A percentile compares a stretch with the other conserved stretches of the same genome.
Conservation (phyloP, 768 basidiomycete genomes). For the Hortiboletus flavorubellus region DNA sequence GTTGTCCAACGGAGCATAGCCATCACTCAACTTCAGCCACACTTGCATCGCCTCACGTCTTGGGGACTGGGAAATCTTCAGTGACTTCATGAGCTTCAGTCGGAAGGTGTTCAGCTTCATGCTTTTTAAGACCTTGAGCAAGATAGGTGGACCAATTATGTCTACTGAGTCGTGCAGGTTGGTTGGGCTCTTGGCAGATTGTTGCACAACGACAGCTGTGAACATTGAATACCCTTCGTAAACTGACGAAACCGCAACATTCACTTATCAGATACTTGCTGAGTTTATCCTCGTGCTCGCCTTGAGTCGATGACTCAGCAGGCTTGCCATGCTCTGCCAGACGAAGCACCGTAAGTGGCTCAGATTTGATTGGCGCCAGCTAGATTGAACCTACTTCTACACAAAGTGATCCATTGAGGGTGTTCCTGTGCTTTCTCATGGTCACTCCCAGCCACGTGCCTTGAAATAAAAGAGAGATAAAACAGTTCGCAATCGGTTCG, state of each 20-base stretch:
- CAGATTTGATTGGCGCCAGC: not conserved
- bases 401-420: constrained; percentile 64
- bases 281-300: constrained; percentile 47
- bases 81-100: constrained; percentile 56
- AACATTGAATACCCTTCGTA: constrained; percentile 7
- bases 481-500: constrained; percentile 80
- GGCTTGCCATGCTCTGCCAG: constrained; percentile 57
- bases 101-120: constrained; percentile 67
- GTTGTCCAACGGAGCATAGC: constrained; percentile 46
- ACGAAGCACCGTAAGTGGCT: not conserved
- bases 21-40: constrained; percentile 57
- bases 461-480: constrained; percentile 67
- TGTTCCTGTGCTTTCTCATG: constrained; percentile 48
- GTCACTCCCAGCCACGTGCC: constrained; percentile 38
- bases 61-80: constrained; percentile 28
- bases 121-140: constrained; percentile 58
- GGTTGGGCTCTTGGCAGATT: constrained; percentile 15
- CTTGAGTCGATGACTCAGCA: constrained; percentile 31
- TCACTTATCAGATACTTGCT: constrained; percentile 60
- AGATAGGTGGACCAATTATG: constrained; percentile 18
- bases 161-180: constrained; percentile 20
- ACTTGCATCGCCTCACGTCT: constrained; percentile 38
- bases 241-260: constrained; percentile 9
- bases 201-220: constrained; percentile 32
- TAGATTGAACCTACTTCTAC: constrained; percentile 45